Evolutionary conservation across 2,329 filamentous ascomycete genomes (phyloP).

Genomic region (Colletotrichum limetticola): DNA sequence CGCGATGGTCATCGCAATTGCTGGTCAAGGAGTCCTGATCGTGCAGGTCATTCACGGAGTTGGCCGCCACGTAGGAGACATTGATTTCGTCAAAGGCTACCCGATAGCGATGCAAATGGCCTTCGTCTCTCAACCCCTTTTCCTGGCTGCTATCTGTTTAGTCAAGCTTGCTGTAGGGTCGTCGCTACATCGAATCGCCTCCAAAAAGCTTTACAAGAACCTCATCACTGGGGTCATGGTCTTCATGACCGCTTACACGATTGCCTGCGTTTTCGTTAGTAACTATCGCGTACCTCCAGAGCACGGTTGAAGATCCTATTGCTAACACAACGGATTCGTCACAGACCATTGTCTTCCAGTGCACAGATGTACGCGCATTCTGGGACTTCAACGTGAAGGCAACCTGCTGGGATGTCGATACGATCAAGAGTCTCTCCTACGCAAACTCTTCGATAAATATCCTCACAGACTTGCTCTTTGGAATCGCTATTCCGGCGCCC

Average conservation of each 20-base stretch:
- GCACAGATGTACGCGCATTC: conserved; percentile 54
- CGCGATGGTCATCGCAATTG: conserved; percentile 45
- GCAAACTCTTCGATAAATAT: conserved; percentile 51
- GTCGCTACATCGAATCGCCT: conserved; percentile 53
- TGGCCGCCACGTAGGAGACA: conserved; percentile 56
- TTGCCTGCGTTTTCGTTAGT: conserved; percentile 50
- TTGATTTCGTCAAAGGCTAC: conserved; percentile 45
- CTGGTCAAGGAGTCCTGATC: conserved; percentile 52
- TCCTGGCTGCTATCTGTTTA: conserved; percentile 51
- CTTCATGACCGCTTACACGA: conserved; percentile 47
- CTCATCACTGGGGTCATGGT: conserved; percentile 50
- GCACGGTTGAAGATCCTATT: background rate
- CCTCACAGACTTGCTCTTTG: conserved; percentile 51
- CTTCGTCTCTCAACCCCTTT: conserved; percentile 56
- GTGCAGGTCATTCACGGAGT: conserved; percentile 54
- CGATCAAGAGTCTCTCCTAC: conserved; percentile 54
- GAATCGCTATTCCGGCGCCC: conserved; percentile 48
- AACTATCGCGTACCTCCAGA: too few species aligned
- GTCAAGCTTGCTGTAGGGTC: conserved; percentile 55
- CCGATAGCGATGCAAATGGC: conserved; percentile 52
- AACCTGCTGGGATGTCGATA: conserved; percentile 53
- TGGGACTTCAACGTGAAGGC: conserved; percentile 54
- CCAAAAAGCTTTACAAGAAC: conserved; percentile 46
- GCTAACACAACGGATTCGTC: background rate
- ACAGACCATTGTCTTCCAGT: conserved; percentile 58